Evolutionary conservation across 2,329 filamentous ascomycete genomes (phyloP), one percentile per base, ranked within the genome.

Genomic region (Fusarium bulbicola): DNA sequence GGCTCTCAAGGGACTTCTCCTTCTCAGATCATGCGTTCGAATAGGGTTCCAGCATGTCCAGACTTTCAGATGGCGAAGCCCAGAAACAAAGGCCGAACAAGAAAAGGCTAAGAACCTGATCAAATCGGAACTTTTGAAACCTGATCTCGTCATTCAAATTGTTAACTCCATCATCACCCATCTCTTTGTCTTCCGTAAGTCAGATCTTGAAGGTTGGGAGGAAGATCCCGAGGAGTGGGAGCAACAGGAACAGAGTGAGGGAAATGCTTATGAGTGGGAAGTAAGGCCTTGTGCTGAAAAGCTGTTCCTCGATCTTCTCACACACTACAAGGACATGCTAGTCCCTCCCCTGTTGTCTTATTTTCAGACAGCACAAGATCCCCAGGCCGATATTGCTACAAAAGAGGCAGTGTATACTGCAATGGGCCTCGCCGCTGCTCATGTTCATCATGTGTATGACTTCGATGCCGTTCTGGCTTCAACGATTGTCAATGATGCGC

Each of bases 191-290:
- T 96, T 98, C 81, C 90, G 94, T 39, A 89, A 92, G 66, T 90
- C 91, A 58, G 96, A 99, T 81, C 88, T 98, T 2, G 91, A 94
- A 70, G 92, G 94, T 65, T 99, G 96, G 96, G 92, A 97, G 79
- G 92, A 97, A 78, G 95, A 97, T 65, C 94, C 95, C 0, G 94
- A 99, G 80, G 95, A 97, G 60, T 99, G 96, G 95, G 95, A 98
- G 81, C 92, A 93, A 73, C 91, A 92, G 77, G 95, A 98, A 84
- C 94, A 97, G 77, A 93, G 92, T 68, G 90, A 93, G 66, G 91
- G 93, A 40, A 93, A 94, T 75, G 93, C 93, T 4, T 98, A 93
- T 88, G 95, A 98, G 78, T 98, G 95, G 85, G 93, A 95, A 66
- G 92, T 98, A 59, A 91, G 95, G 37, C 94, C 95, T 6, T 98